A percentile compares a stretch with the other conserved stretches of the same genome.
phyloP scores from a whole-genome alignment of 495 filamentous ascomycete genomes.

The Penicillium soppii region DNA sequence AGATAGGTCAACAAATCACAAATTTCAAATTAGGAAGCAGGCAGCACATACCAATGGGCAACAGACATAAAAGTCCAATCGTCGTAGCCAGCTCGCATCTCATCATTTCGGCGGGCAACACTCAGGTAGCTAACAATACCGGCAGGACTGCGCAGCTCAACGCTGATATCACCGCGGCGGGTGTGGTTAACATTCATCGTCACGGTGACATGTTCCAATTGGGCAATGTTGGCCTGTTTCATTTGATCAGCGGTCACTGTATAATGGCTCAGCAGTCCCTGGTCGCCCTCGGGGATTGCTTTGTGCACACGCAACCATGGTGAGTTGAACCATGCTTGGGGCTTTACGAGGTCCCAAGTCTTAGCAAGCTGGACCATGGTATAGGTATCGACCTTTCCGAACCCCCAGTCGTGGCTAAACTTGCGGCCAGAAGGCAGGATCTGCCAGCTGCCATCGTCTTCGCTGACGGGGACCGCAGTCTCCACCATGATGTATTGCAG shows the following conservation, averaged over 20 bases:
- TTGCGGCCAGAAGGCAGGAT: constrained; percentile 73
- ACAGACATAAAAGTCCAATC: constrained; percentile 99
- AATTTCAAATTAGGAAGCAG: background rate
- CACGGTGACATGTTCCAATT: constrained; percentile 90
- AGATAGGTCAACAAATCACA: constrained; percentile 10
- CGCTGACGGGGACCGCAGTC: constrained; percentile 77
- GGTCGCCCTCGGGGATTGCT: constrained; percentile 79
- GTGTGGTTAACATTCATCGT: constrained; percentile 94
- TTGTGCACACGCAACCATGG: constrained; percentile 91
- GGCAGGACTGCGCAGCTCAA: constrained; percentile 83
- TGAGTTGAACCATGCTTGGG: constrained; percentile 93
- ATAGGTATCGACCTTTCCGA: constrained; percentile 89
- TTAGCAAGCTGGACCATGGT: constrained; percentile 84
- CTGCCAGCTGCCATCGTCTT: constrained; percentile 77
- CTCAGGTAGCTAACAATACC: constrained; percentile 83
- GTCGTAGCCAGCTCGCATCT: constrained; percentile 66
- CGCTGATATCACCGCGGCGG: constrained; percentile 85
- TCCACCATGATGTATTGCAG: constrained; percentile 87
- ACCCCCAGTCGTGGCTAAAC: constrained; percentile 93
- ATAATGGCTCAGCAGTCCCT: constrained; percentile 75
- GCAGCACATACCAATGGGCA: constrained; percentile 75
- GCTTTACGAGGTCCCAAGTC: constrained; percentile 84
- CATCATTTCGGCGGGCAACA: constrained; percentile 65
- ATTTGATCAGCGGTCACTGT: constrained; percentile 75
- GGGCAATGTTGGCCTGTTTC: constrained; percentile 75